These are phyloP conservation scores for Pharus latifolius DNA, from an alignment of 176 grass and related monocot species.

Conservation along the genomic window DNA sequence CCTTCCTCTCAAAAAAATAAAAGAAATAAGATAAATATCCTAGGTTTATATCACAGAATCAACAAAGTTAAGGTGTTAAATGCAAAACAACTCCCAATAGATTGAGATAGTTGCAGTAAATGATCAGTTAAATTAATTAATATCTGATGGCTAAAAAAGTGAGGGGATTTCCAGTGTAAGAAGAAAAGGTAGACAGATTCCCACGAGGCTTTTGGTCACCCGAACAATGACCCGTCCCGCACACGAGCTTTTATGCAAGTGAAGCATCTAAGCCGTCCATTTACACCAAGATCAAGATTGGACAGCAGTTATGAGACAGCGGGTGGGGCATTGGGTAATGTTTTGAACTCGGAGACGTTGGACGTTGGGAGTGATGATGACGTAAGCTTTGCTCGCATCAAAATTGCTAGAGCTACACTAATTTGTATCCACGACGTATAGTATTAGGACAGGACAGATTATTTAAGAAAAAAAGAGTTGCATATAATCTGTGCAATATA, in stretches of 20 bases:
- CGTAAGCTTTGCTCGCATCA: too few relatives aligned
- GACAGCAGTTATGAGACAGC: background rate
- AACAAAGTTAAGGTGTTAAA: background rate
- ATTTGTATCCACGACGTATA: too few relatives aligned
- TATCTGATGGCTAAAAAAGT: too few relatives aligned
- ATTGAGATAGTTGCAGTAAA: background rate
- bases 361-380: background rate
- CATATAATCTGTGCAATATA: too few relatives aligned
- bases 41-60: background rate
- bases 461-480: too few relatives aligned
- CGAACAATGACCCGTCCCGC: background rate
- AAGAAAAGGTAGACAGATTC: constrained; percentile 17
- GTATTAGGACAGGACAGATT: too few relatives aligned
- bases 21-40: too few relatives aligned
- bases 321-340: background rate
- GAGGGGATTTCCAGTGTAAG: background rate
- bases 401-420: too few relatives aligned
- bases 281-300: background rate
- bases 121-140: background rate
- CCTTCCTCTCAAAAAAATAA: too few relatives aligned
- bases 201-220: background rate
- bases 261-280: background rate
- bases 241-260: background rate
- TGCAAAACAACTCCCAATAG: background rate
- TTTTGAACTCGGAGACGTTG: background rate